Evolutionary conservation across 208 protist genomes (phyloP), one percentile per base, ranked within the genome.

Genomic region (Vickermania ingenoplastis): DNA sequence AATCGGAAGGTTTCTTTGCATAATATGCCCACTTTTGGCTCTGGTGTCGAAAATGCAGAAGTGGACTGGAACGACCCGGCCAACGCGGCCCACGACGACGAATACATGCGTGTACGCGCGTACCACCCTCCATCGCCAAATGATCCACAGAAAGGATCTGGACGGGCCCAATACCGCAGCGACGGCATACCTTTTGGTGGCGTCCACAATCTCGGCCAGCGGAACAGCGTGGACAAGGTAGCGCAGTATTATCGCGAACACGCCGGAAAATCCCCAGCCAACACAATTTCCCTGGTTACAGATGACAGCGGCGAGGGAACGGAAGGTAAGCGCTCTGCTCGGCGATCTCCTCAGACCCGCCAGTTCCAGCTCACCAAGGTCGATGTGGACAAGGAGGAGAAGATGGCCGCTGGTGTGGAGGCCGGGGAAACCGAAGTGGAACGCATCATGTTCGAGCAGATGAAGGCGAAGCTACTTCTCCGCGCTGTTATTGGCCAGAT

Each of bases 381-480:
- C 11, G 36, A 45, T 45, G 36, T 45, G 7, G 17, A 45, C 52
- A 28, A 28, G 52, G 11, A 59, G 54, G 7, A 4, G 41, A 25
- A 11, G 22, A 13, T 41, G 14, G 5, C 62, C 14, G 41, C 14
- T 23, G 30, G 27, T 27, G 54, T 45, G 56, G 57, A 60, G 1
- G 81, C 70, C 11, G 68, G 70, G 31, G 69, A 59, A 13, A 60
- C 60, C 5, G 83, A 87, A 59, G 67, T 93, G 29, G 53, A 91
- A 31, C 69, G 50, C 2, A 69, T 91, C 29, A 65, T 91, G 14
- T 80, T 81, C 25, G 81, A 94, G 61, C 83, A 94, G 67, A 73
- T 82, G 67, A 80, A 88, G 48, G 77, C 83, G 26, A 86, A 91
- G 58, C 70, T 81, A 28, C 53, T 94, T 28, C 60, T 94, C n/a